Conservation (phyloP, 164 flowering plant species). For the Dillenia suffruticosa region DNA sequence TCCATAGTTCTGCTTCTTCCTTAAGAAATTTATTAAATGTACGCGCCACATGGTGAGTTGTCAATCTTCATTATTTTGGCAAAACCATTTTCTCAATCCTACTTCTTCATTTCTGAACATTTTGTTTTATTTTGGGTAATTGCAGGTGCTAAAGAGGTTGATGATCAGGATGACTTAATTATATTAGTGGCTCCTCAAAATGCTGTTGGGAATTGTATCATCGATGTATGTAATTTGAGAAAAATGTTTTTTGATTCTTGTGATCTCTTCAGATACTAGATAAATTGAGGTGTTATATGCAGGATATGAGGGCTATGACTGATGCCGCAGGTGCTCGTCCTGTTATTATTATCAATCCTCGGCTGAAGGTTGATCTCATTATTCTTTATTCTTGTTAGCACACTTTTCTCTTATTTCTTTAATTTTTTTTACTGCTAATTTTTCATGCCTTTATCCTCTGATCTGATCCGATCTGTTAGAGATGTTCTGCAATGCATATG, state of each 20-base stretch:
- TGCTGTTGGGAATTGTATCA: slow-evolving; percentile 96
- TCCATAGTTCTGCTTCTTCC: not conserved
- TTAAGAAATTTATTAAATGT: no score
- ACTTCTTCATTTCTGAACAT: not conserved
- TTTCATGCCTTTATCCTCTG: no score
- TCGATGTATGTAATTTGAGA: slow-evolving; percentile 58
- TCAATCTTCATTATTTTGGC: no score
- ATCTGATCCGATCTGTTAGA: no score
- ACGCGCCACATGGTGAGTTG: no score
- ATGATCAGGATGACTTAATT: slow-evolving; percentile 80
- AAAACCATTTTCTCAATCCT: no score
- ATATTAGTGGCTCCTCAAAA: slow-evolving; percentile 96
- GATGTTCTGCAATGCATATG: no score
- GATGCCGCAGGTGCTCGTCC: slow-evolving; percentile 85
- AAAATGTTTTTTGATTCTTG: not conserved
- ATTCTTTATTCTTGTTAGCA: no score
- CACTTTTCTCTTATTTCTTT: no score
- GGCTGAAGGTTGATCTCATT: slow-evolving; percentile 55
- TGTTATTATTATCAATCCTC: slow-evolving; percentile 78
- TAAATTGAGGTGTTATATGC: slow-evolving; percentile 16
- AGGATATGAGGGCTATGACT: slow-evolving; percentile 94
- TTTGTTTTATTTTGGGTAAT: not conserved
- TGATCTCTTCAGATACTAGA: not conserved
- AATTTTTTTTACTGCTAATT: no score
- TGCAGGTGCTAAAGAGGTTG: slow-evolving; percentile 82